A percentile compares a stretch with the other conserved stretches of the same genome.
Evolutionary conservation across 352 stramenopile genomes (phyloP).

Genomic region (Pythium rishiriense): DNA sequence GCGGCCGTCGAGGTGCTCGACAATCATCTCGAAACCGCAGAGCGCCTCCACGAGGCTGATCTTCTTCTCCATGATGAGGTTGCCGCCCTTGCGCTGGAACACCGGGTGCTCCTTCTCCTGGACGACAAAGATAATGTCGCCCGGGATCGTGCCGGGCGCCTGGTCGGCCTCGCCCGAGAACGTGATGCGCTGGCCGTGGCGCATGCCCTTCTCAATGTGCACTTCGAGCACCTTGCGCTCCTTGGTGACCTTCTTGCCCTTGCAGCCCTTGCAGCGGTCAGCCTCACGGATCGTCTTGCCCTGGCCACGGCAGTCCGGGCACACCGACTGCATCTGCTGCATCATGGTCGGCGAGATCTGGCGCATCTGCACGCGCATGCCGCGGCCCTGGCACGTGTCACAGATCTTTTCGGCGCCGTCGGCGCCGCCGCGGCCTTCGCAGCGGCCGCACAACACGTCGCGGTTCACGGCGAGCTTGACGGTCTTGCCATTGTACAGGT

Average conservation of each 20-base stretch:
- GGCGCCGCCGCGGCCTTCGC: conserved; percentile 90
- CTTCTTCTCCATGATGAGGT: conserved; percentile 97
- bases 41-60: conserved; percentile 95
- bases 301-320: conserved; percentile 92
- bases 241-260: conserved; percentile 94
- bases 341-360: conserved; percentile 99
- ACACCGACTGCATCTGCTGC: conserved; percentile 96
- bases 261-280: conserved; percentile 92
- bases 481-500: conserved; percentile 99
- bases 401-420: conserved; percentile 94
- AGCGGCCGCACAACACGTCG: conserved; percentile 90
- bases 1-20: conserved; percentile 92
- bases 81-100: conserved; percentile 96
- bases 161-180: conserved; percentile 97
- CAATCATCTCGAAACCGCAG: conserved; percentile 87
- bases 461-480: conserved; percentile 97
- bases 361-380: conserved; percentile 93
- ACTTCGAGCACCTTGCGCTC: conserved; percentile 99
- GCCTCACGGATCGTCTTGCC: conserved; percentile 94
- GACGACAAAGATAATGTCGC: conserved; percentile 98
- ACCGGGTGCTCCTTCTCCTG: conserved; percentile 96
- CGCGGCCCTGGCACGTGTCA: conserved; percentile 93
- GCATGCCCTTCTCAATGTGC: conserved; percentile 98
- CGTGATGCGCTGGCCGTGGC: conserved; percentile 96
- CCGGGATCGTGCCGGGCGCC: conserved; percentile 86